Evolutionary conservation across 1,284 basidiomycete species (phyloP), one percentile per base, ranked within the genome.

Genomic region (Ustilago hordei): DNA sequence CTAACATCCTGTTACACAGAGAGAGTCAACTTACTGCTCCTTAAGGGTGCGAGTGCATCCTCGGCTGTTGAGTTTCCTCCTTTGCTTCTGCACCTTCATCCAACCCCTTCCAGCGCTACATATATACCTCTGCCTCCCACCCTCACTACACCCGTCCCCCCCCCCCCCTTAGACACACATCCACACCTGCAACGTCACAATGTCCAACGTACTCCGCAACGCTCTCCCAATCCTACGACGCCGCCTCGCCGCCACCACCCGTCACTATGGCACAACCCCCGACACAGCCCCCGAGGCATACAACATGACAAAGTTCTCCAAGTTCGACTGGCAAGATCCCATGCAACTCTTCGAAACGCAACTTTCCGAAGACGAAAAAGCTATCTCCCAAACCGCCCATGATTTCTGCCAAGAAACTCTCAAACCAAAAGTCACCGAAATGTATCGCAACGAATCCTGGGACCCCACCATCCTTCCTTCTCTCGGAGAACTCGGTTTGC

Each of bases 401-500:
- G 89, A 90, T 55, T 98, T 95, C 85, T 95, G 93, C 82, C 93
- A 93, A 89, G 93, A 94, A 81, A 90, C 91, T 62, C 90, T 98
- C 13, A 88, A 91, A 63, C 94, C 95, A 19, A 91, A 94, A 35
- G 93, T 98, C 28, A 87, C 93, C 41, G 89, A 97, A 54, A 94
- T 91, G 47, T 95, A 94, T 89, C 89, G 95, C 60, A 94, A 91
- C 23, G 95, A 98, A 90, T 88, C 28, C 78, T 96, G 95, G 87
- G 90, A 95, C 86, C 89, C 89, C 66, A 87, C 89, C 17, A 91
- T 95, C 67, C 88, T 98, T 38, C 91, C 91, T 13, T 93, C 95
- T 84, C 95, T 98, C 93, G 95, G 95, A n/a, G 90, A 91, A 72
- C 89, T 98, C 3, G 96, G 96, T 4, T 88, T 98, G 17, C 89